A percentile compares a stretch with the other conserved stretches of the same genome.
phyloP scores from a whole-genome alignment of 2,329 filamentous ascomycete species.

The Juglanconis oblonga region DNA sequence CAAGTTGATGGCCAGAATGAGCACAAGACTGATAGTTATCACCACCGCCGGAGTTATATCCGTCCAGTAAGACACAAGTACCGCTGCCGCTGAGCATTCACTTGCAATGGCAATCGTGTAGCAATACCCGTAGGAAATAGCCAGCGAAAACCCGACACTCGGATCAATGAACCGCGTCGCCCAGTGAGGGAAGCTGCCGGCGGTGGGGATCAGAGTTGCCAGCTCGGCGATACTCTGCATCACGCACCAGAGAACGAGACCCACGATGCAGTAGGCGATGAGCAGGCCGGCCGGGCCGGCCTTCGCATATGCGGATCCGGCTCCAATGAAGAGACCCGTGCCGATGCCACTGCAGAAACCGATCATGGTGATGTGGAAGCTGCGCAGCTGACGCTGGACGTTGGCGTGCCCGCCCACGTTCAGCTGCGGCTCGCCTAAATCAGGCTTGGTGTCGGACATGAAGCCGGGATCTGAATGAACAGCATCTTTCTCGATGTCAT shows the following conservation, averaged over 20 bases:
- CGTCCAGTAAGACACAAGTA: slow-evolving; percentile 20
- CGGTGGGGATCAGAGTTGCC: slow-evolving; percentile 19
- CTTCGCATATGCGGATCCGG: slow-evolving; percentile 17
- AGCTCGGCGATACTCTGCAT: slow-evolving; percentile 21
- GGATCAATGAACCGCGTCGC: slow-evolving; percentile 20
- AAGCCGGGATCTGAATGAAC: slow-evolving; percentile 13
- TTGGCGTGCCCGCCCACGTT: slow-evolving; percentile 19
- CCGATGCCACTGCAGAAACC: slow-evolving; percentile 21
- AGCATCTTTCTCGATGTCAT: slow-evolving; percentile 17
- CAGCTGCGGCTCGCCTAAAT: slow-evolving; percentile 11
- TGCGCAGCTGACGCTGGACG: slow-evolving; percentile 17
- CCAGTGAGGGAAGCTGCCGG: slow-evolving; percentile 20
- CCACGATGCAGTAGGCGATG: slow-evolving; percentile 17
- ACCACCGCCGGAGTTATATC: slow-evolving; percentile 18
- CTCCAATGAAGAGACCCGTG: slow-evolving; percentile 21
- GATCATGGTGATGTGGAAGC: slow-evolving; percentile 20
- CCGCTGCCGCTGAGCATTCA: slow-evolving; percentile 19
- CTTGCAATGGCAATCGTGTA: slow-evolving; percentile 19
- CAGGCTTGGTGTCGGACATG: slow-evolving; percentile 15
- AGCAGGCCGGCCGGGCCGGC: slow-evolving; percentile 19
- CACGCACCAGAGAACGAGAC: slow-evolving; percentile 16
- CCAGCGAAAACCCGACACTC: slow-evolving; percentile 19
- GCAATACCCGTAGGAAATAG: slow-evolving; percentile 20
- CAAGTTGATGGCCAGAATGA: slow-evolving; percentile 16
- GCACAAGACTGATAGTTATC: slow-evolving; percentile 13